Evolutionary conservation across 192 early-diverging fungal genomes (phyloP).

Genomic region (Mortierella claussenii): DNA sequence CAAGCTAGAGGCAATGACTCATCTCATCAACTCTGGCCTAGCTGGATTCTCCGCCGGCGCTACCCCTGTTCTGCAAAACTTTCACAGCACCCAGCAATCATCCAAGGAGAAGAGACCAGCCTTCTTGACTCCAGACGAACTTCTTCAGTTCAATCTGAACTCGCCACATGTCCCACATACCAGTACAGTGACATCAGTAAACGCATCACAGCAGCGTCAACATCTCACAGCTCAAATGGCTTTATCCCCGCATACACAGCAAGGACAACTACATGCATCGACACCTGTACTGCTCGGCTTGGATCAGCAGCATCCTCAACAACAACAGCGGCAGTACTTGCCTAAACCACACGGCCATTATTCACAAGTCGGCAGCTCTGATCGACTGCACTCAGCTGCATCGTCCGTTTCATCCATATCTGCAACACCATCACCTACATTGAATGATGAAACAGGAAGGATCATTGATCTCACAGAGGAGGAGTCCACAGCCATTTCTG

Average conservation of each 20-base stretch:
- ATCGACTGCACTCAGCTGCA: slow-evolving; percentile 4
- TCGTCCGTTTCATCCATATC: slow-evolving; percentile 3
- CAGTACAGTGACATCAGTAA: no score
- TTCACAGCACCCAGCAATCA: background rate
- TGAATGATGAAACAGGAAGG: background rate
- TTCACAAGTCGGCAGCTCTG: background rate
- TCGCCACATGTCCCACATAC: no score
- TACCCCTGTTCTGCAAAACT: no score
- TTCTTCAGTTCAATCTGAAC: slow-evolving; percentile 29
- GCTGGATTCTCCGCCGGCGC: background rate
- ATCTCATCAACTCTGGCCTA: slow-evolving; percentile 33
- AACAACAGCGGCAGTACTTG: background rate
- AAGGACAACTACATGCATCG: background rate
- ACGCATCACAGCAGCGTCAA: slow-evolving; percentile 1
- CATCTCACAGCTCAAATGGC: background rate
- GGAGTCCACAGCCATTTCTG: slow-evolving; percentile 16
- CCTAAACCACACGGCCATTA: background rate
- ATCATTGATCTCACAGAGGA: slow-evolving; percentile 50
- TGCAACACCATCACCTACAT: slow-evolving; percentile 14
- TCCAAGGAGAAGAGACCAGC: background rate
- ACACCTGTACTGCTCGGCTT: background rate
- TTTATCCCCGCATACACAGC: background rate
- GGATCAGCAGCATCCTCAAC: slow-evolving; percentile 3
- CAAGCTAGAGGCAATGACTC: slow-evolving; percentile 32
- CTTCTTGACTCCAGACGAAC: slow-evolving; percentile 1